Evolutionary conservation across 257 asterid genomes (phyloP).

Genomic region (Ehretia macrophylla): DNA sequence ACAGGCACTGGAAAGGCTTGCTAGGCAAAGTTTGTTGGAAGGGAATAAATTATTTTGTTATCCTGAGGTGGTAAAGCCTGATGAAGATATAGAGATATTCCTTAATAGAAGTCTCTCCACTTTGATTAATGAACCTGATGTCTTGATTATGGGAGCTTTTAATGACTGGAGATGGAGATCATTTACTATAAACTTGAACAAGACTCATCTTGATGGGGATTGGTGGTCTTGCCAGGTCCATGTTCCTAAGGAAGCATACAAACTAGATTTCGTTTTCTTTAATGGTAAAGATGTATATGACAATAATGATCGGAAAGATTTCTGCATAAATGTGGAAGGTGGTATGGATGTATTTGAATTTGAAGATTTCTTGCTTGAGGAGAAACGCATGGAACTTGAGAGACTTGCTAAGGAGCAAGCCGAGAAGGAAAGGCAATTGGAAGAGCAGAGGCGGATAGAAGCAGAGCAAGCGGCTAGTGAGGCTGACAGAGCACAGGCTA

Average conservation of each 20-base stretch:
- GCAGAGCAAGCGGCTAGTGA: constrained; percentile 68
- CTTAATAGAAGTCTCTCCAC: constrained; percentile 74
- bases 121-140: constrained; percentile 60
- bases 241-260: constrained; percentile 92
- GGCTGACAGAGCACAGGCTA: constrained; percentile 79
- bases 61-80: constrained; percentile 74
- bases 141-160: constrained; percentile 84
- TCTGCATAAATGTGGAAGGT: constrained; percentile 65
- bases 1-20: constrained; percentile 56
- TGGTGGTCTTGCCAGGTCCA: constrained; percentile 91
- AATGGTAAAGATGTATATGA: constrained; percentile 85
- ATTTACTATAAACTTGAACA: constrained; percentile 58
- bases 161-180: constrained; percentile 91
- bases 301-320: constrained; percentile 72
- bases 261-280: constrained; percentile 78
- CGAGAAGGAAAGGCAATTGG: constrained; percentile 66
- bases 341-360: constrained; percentile 73
- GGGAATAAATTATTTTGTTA: constrained; percentile 66
- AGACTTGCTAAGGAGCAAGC: constrained; percentile 64
- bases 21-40: constrained; percentile 54
- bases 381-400: constrained; percentile 70
- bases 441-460: constrained; percentile 69
- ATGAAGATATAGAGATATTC: constrained; percentile 65
- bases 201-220: constrained; percentile 68
- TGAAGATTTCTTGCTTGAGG: constrained; percentile 90